Evolutionary conservation across 805 yeast species (phyloP).

Genomic region (Lipomyces sp.): DNA sequence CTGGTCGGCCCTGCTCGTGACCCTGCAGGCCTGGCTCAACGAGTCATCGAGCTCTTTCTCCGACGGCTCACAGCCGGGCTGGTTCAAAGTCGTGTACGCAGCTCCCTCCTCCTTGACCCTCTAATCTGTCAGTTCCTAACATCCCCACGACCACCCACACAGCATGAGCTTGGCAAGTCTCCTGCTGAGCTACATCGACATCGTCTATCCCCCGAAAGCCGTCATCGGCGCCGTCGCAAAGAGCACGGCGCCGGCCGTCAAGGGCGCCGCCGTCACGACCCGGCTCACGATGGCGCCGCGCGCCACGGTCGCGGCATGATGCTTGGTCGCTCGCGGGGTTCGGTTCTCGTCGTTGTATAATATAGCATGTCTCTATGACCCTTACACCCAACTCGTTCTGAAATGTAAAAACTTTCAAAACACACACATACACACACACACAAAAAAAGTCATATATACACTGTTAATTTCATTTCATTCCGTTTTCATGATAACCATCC

Average conservation of each 20-base stretch:
- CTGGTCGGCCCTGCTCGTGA: slow-evolving; percentile 24
- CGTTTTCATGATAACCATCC: no score
- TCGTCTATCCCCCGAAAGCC: slow-evolving; percentile 11
- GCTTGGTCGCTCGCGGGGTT: neutral
- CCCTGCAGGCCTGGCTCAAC: slow-evolving; percentile 27
- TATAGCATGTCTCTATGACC: no score
- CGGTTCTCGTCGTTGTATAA: neutral
- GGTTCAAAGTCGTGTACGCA: slow-evolving; percentile 25
- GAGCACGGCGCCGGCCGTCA: slow-evolving; percentile 2
- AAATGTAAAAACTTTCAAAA: no score
- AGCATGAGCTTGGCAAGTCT: slow-evolving; percentile 24
- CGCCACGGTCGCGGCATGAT: no score
- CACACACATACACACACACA: neutral
- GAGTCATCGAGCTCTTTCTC: slow-evolving; percentile 8
- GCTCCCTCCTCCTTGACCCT: no score
- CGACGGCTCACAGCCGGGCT: slow-evolving; percentile 19
- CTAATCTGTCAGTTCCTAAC: neutral
- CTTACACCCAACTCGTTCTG: no score
- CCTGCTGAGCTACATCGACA: slow-evolving; percentile 26
- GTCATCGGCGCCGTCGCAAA: slow-evolving; percentile 1
- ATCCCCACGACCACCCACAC: neutral
- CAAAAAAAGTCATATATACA: neutral
- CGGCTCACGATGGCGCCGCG: slow-evolving; percentile 24
- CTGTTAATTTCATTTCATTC: no score
- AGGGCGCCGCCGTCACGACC: slow-evolving; percentile 18